phyloP scores from a whole-genome alignment of 1,284 basidiomycete species.

The Ganoderma resinaceum region DNA sequence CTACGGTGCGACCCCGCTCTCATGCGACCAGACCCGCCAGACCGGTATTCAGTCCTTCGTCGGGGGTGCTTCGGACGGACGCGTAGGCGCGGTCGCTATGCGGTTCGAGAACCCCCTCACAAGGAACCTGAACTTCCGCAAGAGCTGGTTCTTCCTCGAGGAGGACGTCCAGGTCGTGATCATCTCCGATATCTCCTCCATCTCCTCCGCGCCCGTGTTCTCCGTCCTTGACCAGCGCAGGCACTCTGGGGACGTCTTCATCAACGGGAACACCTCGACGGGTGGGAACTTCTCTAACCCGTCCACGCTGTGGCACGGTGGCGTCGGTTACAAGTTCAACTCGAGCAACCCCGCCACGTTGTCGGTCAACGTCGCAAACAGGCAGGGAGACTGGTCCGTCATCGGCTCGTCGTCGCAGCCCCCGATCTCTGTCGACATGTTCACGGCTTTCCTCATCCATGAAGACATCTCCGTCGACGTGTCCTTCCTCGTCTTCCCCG shows the following conservation, averaged over 20 bases:
- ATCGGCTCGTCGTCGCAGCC: conserved; percentile 67
- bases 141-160: conserved; percentile 77
- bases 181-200: conserved; percentile 57
- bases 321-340: conserved; percentile 60
- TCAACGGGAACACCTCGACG: conserved; percentile 47
- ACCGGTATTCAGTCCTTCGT: conserved; percentile 64
- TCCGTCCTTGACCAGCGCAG: conserved; percentile 71
- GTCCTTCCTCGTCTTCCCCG: conserved; percentile 65
- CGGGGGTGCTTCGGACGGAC: conserved; percentile 66
- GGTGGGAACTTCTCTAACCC: conserved; percentile 45
- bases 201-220: conserved; percentile 55
- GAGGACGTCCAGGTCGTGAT: conserved; percentile 68
- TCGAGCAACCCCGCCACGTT: conserved; percentile 40
- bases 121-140: conserved; percentile 62
- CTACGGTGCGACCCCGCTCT: conserved; percentile 59
- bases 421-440: conserved; percentile 60
- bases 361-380: conserved; percentile 52
- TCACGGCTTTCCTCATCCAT: conserved; percentile 67
- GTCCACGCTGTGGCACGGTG: conserved; percentile 60
- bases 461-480: conserved; percentile 38
- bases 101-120: conserved; percentile 68
- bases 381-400: conserved; percentile 64
- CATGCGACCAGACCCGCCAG: conserved; percentile 49
- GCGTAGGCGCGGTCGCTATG: conserved; percentile 63
- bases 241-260: conserved; percentile 48